phyloP scores from a whole-genome alignment of 305 asterid genomes.

The Fraxinus ornus region DNA sequence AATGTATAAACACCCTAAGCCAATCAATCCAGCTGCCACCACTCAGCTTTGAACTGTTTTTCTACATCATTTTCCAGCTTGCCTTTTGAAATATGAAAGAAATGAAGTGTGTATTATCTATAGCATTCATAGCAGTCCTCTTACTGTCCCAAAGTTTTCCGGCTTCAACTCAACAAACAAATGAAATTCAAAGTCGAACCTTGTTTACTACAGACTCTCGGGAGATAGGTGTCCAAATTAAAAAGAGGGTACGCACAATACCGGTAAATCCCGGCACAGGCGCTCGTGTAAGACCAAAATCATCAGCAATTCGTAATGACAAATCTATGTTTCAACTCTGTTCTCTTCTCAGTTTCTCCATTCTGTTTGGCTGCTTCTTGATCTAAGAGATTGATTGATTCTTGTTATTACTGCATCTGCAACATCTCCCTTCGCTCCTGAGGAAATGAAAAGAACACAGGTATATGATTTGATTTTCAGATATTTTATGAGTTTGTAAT shows the following conservation, averaged over 20 bases:
- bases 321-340: constrained; percentile 8
- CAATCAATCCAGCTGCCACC: background rate
- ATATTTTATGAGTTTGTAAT: background rate
- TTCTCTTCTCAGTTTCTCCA: constrained; percentile 25
- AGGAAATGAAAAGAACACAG: background rate
- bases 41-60: background rate
- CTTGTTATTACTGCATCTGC: background rate
- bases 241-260: constrained; percentile 26
- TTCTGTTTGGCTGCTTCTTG: constrained; percentile 26
- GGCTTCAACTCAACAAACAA: constrained; percentile 6
- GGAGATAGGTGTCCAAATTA: constrained; percentile 31
- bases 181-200: constrained; percentile 7
- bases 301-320: constrained; percentile 23
- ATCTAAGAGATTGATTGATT: background rate
- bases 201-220: background rate
- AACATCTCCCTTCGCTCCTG: background rate
- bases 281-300: background rate
- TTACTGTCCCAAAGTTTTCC: constrained; percentile 20
- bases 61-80: background rate
- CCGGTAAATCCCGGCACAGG: constrained; percentile 3
- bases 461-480: background rate
- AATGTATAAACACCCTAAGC: no score
- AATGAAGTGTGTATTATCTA: constrained; percentile 14
- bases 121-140: constrained; percentile 19
- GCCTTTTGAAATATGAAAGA: background rate